Evolutionary conservation across 805 yeast genomes (phyloP).

Genomic region (Isabelozyma pseudorhagii): DNA sequence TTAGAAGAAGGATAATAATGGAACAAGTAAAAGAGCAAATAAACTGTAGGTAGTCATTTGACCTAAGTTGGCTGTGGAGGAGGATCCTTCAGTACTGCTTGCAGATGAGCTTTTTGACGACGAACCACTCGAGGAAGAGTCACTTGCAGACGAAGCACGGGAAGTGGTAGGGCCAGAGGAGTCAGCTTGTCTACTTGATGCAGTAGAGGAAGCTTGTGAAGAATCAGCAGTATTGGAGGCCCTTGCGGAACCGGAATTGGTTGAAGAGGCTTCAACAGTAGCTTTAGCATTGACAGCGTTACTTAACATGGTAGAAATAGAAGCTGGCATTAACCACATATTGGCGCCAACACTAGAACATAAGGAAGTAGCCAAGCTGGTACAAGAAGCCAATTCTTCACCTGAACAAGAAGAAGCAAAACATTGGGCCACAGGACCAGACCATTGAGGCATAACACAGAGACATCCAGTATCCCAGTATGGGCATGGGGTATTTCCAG

Average conservation of each 20-base stretch:
- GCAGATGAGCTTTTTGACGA: background rate
- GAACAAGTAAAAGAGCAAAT: background rate
- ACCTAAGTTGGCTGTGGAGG: background rate
- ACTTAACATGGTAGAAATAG: slow-evolving; percentile 27
- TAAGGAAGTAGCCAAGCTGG: slow-evolving; percentile 36
- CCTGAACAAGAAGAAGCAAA: slow-evolving; percentile 37
- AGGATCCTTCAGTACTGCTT: background rate
- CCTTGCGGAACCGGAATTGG: background rate
- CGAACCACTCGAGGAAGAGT: background rate
- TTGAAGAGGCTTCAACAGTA: background rate
- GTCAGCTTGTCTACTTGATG: background rate
- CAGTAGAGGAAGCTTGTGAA: background rate
- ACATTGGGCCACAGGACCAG: slow-evolving; percentile 42
- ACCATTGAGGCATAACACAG: slow-evolving; percentile 48
- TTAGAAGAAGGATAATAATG: background rate
- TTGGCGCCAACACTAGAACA: slow-evolving; percentile 41
- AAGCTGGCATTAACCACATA: slow-evolving; percentile 45
- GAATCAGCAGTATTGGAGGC: background rate
- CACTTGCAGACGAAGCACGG: background rate
- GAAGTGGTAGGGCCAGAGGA: background rate
- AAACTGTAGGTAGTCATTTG: background rate
- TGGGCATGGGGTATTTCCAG: slow-evolving; percentile 47
- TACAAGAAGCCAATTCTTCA: slow-evolving; percentile 12
- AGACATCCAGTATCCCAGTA: slow-evolving; percentile 53
- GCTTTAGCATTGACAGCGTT: slow-evolving; percentile 12